phyloP scores from a whole-genome alignment of 345 rosid species.

The Anastatica hierochuntica region DNA sequence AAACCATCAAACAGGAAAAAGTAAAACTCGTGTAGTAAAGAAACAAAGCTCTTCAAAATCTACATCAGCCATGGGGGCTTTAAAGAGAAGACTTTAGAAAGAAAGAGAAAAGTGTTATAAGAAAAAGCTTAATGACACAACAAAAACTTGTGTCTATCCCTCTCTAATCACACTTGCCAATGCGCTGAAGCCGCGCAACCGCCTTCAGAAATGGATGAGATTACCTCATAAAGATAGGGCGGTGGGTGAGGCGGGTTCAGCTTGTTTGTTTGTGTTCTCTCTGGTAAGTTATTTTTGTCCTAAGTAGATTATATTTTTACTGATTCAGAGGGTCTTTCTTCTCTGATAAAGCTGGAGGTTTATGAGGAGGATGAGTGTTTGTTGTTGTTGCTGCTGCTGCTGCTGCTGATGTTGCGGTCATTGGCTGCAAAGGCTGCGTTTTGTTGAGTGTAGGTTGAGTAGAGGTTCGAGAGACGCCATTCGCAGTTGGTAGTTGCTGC shows the following conservation, averaged over 20 bases:
- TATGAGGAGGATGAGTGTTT: constrained; percentile 29
- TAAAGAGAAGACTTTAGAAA: constrained; percentile 9
- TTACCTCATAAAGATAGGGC: not conserved
- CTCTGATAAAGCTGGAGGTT: constrained; percentile 32
- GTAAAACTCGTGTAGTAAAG: too few species aligned
- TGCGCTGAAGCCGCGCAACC: constrained; percentile 4
- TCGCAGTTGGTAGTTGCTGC: constrained; percentile 35
- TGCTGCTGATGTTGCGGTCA: constrained; percentile 9
- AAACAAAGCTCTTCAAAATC: constrained; percentile 5
- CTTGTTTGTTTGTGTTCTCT: not conserved
- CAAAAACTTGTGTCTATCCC: too few species aligned
- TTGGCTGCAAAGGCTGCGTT: constrained; percentile 16
- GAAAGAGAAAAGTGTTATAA: not conserved
- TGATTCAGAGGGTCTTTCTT: constrained; percentile 17
- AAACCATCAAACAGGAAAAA: not conserved
- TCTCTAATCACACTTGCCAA: constrained; percentile 13
- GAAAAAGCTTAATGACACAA: too few species aligned
- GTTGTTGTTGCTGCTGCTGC: not conserved
- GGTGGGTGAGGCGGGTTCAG: not conserved
- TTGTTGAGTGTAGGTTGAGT: constrained; percentile 17
- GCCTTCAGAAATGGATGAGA: not conserved
- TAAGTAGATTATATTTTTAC: too few species aligned
- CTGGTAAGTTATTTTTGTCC: too few species aligned
- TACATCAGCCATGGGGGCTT: too few species aligned
- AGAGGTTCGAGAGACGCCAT: too few species aligned